Evolutionary conservation across 2,329 filamentous ascomycete species (phyloP), one percentile per base, ranked within the genome.

Genomic region (Diaporthe amygdali): DNA sequence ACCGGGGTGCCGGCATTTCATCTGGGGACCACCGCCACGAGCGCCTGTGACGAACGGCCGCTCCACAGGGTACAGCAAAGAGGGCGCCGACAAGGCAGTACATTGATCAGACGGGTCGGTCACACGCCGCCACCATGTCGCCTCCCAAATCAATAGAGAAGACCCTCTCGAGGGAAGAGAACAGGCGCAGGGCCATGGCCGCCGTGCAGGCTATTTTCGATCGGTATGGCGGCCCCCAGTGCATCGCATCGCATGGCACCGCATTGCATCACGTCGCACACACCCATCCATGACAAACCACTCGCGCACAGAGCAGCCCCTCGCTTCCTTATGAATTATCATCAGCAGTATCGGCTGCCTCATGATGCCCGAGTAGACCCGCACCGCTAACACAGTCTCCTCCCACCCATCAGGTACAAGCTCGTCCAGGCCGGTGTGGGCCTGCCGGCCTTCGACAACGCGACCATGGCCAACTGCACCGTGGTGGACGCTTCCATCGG

Each of bases 401-500:
- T 30, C 25, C 56, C 32, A 5, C 2, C 49, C 34, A 20, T 1
- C 52, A 76, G 75, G 47, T 76, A 75, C 70, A 72, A 66, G 39
- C 72, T 72, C 63, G 66, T 76, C 39, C 56, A 68, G 22, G 63
- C 70, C 22, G 32, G 72, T 22, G 39, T 25, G 5, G 70, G 69
- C 69, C 68, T n/a, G n/a, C n/a, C 69, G 12, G 72, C 70, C 61
- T 78, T 76, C 22, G 76, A 78, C 66, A 73, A 74, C 49, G 63
- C 70, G 5, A 70, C 74, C 52, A 76, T 77, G 74, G n/a, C 22
- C 5, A 70, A 74, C 37, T 66, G 70, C 52, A 76, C 72, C 25
- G 71, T 82, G 12, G 34, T 81, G 0, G 76, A 79, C 55, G 79
- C 79, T 15, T 77, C 77, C 3, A 14, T 76, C 0, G 73, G 75